Conservation (phyloP, 345 rosid genomes). For the Eucalyptus decipiens region DNA sequence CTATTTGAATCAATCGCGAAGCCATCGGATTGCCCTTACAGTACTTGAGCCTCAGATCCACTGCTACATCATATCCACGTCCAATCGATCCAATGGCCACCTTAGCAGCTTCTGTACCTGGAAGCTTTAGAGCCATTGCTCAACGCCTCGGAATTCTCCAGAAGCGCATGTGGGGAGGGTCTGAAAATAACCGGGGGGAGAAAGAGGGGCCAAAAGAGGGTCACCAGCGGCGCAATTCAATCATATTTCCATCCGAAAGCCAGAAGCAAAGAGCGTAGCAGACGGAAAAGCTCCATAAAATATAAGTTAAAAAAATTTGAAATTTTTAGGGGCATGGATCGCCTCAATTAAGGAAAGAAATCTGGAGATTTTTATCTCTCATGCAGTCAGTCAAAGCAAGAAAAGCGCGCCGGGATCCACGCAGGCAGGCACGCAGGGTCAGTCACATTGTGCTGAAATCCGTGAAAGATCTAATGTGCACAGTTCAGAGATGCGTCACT, state of each 20-base stretch:
- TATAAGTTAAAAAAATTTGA: neutral
- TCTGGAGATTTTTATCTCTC: neutral
- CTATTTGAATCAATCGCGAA: constrained; percentile 59
- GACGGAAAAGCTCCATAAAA: neutral
- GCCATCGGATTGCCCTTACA: constrained; percentile 56
- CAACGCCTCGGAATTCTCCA: constrained; percentile 16
- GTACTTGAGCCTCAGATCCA: constrained; percentile 65
- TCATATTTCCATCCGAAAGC: neutral
- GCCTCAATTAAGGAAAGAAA: neutral
- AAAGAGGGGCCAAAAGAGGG: neutral
- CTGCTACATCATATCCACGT: constrained; percentile 71
- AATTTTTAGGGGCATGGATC: neutral
- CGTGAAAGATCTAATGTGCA: neutral
- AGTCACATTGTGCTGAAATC: neutral
- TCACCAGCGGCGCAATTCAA: neutral
- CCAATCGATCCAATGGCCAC: constrained; percentile 84
- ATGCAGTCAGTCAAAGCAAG: neutral
- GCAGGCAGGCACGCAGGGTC: neutral
- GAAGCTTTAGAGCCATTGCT: constrained; percentile 62
- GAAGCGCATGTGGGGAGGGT: neutral
- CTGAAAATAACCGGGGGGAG: neutral
- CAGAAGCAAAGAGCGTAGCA: neutral
- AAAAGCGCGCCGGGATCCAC: neutral
- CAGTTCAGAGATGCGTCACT: neutral
- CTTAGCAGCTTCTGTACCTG: constrained; percentile 78